Percentiles rank a stretch among this genome's conserved stretches.
These are phyloP conservation scores for Talaromyces sp. DNA, from an alignment of 2,329 filamentous ascomycete species.

Conservation along the genomic window DNA sequence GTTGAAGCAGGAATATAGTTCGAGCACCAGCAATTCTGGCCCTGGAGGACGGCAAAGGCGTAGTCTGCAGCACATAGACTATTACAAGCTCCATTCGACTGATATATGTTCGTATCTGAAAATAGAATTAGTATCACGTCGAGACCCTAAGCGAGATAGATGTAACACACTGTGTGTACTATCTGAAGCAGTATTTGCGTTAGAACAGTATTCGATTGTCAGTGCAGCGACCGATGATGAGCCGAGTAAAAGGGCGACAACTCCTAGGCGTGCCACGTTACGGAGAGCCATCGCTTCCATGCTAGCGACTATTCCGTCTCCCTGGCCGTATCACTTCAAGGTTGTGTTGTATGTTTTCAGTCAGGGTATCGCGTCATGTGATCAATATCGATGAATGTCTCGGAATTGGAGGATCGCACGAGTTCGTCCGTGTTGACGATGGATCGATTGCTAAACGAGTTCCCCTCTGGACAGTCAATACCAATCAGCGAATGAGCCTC, in stretches of 20 bases:
- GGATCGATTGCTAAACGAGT: too few relatives aligned
- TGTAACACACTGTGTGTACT: conserved; percentile 31
- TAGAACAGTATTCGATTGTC: conserved; percentile 39
- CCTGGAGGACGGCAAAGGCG: conserved; percentile 44
- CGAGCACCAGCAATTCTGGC: conserved; percentile 47
- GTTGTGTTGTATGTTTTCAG: not conserved
- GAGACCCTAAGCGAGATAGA: not conserved
- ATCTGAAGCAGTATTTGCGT: conserved; percentile 41
- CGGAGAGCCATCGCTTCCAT: not conserved
- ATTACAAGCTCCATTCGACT: conserved; percentile 44
- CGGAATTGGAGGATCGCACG: not conserved
- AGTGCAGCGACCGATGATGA: conserved; percentile 22
- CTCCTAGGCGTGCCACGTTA: conserved; percentile 1
- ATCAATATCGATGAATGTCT: not conserved
- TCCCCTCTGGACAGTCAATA: not conserved
- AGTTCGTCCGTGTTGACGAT: not conserved
- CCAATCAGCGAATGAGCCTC: not conserved
- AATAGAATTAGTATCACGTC: not conserved
- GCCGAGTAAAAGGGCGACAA: conserved; percentile 24
- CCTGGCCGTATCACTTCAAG: not conserved
- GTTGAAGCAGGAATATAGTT: conserved; percentile 40
- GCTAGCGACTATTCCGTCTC: not conserved
- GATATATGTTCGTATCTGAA: conserved; percentile 36
- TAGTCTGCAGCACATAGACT: conserved; percentile 37
- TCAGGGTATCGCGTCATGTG: not conserved